These are phyloP conservation scores for Globisporangium parvum DNA, from an alignment of 352 stramenopile species.

Conservation along the genomic window DNA sequence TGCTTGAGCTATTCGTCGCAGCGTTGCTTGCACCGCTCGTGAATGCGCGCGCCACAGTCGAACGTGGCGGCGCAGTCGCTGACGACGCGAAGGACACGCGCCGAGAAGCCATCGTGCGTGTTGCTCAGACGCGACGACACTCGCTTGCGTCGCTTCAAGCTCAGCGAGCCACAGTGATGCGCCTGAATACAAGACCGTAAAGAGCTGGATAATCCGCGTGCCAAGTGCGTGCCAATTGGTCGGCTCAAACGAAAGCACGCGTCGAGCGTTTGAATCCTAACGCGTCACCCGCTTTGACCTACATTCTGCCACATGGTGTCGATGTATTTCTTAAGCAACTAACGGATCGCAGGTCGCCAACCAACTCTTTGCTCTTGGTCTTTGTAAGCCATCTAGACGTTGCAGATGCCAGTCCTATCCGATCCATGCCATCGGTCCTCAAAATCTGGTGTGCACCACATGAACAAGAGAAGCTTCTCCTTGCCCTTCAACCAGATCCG, in stretches of 20 bases:
- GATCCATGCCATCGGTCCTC: not conserved
- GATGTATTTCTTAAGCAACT: no score
- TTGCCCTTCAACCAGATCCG: no score
- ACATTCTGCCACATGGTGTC: not conserved
- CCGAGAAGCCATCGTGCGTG: slow-evolving; percentile 3
- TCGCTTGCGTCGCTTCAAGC: slow-evolving; percentile 9
- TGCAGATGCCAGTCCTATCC: not conserved
- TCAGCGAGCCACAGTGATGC: not conserved
- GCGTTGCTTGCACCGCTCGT: not conserved
- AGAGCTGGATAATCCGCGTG: slow-evolving; percentile 1
- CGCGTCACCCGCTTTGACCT: slow-evolving; percentile 1
- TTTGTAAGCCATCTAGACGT: not conserved
- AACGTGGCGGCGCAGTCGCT: no score
- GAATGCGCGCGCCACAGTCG: no score
- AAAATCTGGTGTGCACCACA: not conserved
- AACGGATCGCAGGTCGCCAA: not conserved
- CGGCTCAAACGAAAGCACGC: no score
- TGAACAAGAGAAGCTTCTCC: not conserved
- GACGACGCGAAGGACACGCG: not conserved
- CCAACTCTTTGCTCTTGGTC: not conserved
- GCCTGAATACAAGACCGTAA: not conserved
- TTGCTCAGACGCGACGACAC: no score
- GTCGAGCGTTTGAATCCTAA: not conserved
- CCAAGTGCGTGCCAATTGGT: not conserved
- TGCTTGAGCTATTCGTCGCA: not conserved